phyloP scores from a whole-genome alignment of 2,329 filamentous ascomycete species.

The Fusarium compactum region DNA sequence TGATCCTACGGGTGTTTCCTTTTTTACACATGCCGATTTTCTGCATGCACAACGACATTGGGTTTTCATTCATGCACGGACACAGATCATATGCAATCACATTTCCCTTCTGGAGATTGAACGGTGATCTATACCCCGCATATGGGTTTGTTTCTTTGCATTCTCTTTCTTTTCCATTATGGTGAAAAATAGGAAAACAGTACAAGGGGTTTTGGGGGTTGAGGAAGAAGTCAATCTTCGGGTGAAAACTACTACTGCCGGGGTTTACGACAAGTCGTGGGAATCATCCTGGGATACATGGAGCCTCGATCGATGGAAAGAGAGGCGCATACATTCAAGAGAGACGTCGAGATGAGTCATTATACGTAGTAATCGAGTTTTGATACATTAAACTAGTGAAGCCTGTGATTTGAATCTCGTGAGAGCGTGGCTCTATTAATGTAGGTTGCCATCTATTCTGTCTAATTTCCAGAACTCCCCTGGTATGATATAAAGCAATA shows the following conservation, averaged over 20 bases:
- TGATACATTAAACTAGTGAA: slow-evolving; percentile 2
- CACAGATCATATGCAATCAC: slow-evolving; percentile 12
- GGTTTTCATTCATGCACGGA: slow-evolving; percentile 24
- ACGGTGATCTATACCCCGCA: slow-evolving; percentile 8
- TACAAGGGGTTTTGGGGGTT: slow-evolving; percentile 20
- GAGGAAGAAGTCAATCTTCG: slow-evolving; percentile 7
- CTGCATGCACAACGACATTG: slow-evolving; percentile 15
- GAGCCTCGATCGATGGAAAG: not conserved
- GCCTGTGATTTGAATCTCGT: slow-evolving; percentile 8
- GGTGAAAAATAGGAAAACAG: slow-evolving; percentile 11
- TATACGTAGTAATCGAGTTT: slow-evolving; percentile 20
- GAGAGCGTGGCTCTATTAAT: slow-evolving; percentile 11
- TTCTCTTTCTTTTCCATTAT: slow-evolving; percentile 17
- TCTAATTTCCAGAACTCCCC: slow-evolving; percentile 17
- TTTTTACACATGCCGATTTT: slow-evolving; percentile 19
- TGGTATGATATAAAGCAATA: slow-evolving; percentile 25
- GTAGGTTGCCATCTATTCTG: not conserved
- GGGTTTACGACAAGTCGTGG: slow-evolving; percentile 24
- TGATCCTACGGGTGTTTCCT: slow-evolving; percentile 22
- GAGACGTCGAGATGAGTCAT: slow-evolving; percentile 25
- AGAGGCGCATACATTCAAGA: slow-evolving; percentile 11
- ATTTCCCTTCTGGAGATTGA: slow-evolving; percentile 29
- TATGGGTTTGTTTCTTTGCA: slow-evolving; percentile 26
- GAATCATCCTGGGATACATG: slow-evolving; percentile 23
- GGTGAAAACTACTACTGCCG: slow-evolving; percentile 11